These are phyloP conservation scores for Endocladia muricata DNA, from an alignment of 31 red algal species.

Conservation along the genomic window DNA sequence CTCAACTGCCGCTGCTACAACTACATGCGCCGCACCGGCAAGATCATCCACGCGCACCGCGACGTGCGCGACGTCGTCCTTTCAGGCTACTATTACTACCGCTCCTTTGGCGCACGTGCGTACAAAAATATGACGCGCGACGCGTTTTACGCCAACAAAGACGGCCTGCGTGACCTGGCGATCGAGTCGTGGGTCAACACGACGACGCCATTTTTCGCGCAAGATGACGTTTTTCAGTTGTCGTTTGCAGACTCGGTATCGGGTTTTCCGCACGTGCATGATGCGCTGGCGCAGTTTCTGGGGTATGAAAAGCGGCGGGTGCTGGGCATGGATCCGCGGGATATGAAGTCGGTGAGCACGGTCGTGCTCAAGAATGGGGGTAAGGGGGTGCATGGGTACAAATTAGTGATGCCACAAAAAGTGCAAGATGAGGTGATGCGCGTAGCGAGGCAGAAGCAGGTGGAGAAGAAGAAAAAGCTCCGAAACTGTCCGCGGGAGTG, in stretches of 20 bases:
- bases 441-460: not conserved
- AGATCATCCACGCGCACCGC: conserved; percentile 22
- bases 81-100: conserved; percentile 8
- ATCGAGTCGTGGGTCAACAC: conserved; percentile 16
- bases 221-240: not conserved
- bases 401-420: not conserved
- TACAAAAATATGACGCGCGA: not conserved
- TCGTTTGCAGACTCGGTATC: not conserved
- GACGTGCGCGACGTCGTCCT: conserved; percentile 23
- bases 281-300: not conserved
- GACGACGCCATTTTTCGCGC: conserved; percentile 1
- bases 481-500: not conserved
- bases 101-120: not conserved
- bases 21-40: conserved; percentile 1
- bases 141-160: not conserved
- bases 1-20: conserved; percentile 6
- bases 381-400: conserved; percentile 7
- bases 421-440: not conserved
- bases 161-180: not conserved
- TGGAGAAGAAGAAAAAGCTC: not conserved
- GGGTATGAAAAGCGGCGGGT: not conserved
- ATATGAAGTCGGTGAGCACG: not conserved
- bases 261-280: not conserved
- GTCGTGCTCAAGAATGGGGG: not conserved
- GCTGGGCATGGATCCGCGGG: not conserved